phyloP scores from a whole-genome alignment of 228 moss, liverwort and hornwort genomes.

The Sphagnum fallax region DNA sequence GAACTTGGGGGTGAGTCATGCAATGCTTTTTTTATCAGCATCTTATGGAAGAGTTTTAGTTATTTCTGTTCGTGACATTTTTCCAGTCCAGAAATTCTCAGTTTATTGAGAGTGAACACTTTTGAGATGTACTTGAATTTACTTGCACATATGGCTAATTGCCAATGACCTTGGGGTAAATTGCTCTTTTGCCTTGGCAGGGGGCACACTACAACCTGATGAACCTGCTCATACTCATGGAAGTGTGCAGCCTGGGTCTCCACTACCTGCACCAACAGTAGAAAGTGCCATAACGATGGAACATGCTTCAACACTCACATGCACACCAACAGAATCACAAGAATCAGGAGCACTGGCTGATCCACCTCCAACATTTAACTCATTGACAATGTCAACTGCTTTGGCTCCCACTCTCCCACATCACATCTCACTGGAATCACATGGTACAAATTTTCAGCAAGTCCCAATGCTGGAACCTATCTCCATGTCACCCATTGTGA shows the following conservation, averaged over 20 bases:
- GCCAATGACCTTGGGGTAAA: too few species aligned
- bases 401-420: neutral
- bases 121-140: too few species aligned
- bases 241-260: neutral
- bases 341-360: neutral
- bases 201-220: neutral
- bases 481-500: conserved; percentile 1
- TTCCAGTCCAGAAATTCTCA: neutral
- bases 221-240: neutral
- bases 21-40: neutral
- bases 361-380: neutral
- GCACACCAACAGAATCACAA: neutral
- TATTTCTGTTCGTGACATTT: too few species aligned
- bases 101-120: too few species aligned
- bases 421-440: neutral
- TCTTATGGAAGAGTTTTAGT: too few species aligned
- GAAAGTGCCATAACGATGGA: neutral
- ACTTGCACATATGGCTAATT: too few species aligned
- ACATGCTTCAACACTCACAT: neutral
- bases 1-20: neutral
- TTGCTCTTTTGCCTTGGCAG: too few species aligned
- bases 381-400: neutral
- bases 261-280: neutral
- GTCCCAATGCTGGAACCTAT: neutral
- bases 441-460: neutral